These are phyloP conservation scores for Candida albicans DNA, from an alignment of 1,139 yeast species.

Conservation along the genomic window DNA sequence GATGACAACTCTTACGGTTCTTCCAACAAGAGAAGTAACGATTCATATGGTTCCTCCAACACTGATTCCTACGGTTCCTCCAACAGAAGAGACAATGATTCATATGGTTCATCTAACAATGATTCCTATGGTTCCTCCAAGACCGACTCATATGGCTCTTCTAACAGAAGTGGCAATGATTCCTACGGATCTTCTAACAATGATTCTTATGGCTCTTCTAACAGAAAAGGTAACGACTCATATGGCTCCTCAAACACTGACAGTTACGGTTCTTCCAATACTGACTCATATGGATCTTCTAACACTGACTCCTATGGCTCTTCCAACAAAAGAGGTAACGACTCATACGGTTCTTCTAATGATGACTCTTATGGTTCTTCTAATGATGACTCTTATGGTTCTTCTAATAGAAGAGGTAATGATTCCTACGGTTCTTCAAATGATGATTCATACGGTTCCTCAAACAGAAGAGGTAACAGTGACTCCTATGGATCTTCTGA, in stretches of 20 bases:
- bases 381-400: slow-evolving; percentile 17
- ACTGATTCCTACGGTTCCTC: slow-evolving; percentile 16
- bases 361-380: slow-evolving; percentile 20
- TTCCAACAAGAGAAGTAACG: slow-evolving; percentile 14
- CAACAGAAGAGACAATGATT: slow-evolving; percentile 14
- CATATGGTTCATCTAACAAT: slow-evolving; percentile 16
- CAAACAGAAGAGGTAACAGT: slow-evolving; percentile 12
- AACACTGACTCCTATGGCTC: slow-evolving; percentile 22
- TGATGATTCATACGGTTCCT: slow-evolving; percentile 20
- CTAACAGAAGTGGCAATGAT: slow-evolving; percentile 11
- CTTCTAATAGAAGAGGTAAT: slow-evolving; percentile 12
- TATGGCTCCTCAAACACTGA: slow-evolving; percentile 20
- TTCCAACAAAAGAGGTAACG: slow-evolving; percentile 11
- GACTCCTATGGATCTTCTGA: slow-evolving; percentile 21
- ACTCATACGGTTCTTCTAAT: slow-evolving; percentile 21
- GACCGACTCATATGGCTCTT: slow-evolving; percentile 19
- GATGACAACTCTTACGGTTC: slow-evolving; percentile 18
- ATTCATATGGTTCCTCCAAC: slow-evolving; percentile 19
- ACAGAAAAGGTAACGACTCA: slow-evolving; percentile 17
- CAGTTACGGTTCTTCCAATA: slow-evolving; percentile 22
- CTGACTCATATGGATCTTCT: slow-evolving; percentile 19
- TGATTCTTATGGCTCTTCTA: slow-evolving; percentile 23
- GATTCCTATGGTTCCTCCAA: slow-evolving; percentile 21
- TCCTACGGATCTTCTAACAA: slow-evolving; percentile 3
- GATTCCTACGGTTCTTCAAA: slow-evolving; percentile 21